Percentiles rank a stretch among this genome's conserved stretches.
Conservation (phyloP, 331 rosid genomes). For the Acacia pycnantha region DNA sequence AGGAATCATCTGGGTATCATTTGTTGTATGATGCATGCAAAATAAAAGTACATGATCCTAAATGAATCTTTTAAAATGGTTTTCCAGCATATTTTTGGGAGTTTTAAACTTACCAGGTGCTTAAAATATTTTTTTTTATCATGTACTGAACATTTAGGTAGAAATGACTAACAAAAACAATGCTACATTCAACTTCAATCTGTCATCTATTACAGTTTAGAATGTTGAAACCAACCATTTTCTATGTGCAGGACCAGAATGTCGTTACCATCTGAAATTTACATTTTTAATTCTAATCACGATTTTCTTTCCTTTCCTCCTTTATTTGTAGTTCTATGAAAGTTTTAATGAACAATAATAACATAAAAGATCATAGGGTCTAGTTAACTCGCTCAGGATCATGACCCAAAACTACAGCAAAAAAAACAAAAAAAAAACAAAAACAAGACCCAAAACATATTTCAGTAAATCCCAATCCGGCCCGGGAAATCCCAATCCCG, state of each 20-base stretch:
- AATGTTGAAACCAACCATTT: slow-evolving; percentile 6
- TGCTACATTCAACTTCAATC: background rate
- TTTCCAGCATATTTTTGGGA: background rate
- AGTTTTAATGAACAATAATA: no score
- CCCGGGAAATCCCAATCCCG: no score
- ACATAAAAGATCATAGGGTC: no score
- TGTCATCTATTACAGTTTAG: slow-evolving; percentile 1
- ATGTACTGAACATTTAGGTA: background rate
- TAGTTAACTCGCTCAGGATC: no score
- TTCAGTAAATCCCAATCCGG: no score
- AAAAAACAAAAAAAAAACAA: no score
- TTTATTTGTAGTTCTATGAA: no score
- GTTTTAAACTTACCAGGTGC: background rate
- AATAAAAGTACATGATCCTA: background rate
- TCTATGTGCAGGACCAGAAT: slow-evolving; percentile 51
- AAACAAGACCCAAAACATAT: no score
- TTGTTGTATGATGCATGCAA: background rate
- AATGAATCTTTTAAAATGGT: background rate
- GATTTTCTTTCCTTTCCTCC: no score
- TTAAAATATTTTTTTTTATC: background rate
- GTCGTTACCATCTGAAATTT: background rate
- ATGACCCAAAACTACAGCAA: no score
- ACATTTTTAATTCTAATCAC: no score
- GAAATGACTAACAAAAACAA: background rate
- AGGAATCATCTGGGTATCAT: background rate